Conservation (phyloP, 139 green algal genomes). For the Gonium pectorale region DNA sequence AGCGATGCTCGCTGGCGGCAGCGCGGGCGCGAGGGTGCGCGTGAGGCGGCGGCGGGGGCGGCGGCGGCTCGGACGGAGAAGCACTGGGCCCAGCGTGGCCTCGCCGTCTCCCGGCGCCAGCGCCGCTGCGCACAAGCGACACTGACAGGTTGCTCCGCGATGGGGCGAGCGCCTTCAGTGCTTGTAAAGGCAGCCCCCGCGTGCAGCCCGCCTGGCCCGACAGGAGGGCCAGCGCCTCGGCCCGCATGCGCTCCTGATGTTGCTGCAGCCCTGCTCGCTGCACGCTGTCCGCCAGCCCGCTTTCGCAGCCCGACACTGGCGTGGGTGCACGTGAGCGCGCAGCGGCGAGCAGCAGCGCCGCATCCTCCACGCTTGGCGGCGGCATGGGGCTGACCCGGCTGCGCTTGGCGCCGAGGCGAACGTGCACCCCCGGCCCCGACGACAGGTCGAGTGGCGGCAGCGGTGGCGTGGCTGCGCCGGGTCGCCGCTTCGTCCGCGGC, state of each 20-base stretch:
- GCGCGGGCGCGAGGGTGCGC: neutral
- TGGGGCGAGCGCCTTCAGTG: neutral
- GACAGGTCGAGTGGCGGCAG: too few relatives aligned
- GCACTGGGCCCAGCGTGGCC: too few relatives aligned
- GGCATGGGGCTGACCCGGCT: neutral
- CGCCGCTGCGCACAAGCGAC: neutral
- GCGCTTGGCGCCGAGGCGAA: neutral
- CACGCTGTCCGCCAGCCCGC: neutral
- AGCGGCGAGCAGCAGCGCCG: neutral
- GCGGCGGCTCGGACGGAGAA: neutral
- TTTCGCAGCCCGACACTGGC: neutral
- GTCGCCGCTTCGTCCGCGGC: too few relatives aligned
- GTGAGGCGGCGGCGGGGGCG: neutral
- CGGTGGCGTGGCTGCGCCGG: too few relatives aligned
- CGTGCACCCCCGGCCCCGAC: too few relatives aligned
- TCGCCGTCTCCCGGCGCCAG: neutral
- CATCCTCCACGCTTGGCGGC: too few relatives aligned
- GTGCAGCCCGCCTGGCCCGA: neutral
- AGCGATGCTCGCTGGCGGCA: conserved; percentile 37
- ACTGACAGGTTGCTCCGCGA: neutral
- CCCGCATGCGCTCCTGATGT: neutral
- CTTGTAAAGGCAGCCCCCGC: conserved; percentile 5
- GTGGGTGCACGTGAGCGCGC: neutral
- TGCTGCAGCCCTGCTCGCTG: neutral
- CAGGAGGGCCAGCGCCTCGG: neutral